Conservation (phyloP, 306 rosid genomes). For the Rosa rugosa region DNA sequence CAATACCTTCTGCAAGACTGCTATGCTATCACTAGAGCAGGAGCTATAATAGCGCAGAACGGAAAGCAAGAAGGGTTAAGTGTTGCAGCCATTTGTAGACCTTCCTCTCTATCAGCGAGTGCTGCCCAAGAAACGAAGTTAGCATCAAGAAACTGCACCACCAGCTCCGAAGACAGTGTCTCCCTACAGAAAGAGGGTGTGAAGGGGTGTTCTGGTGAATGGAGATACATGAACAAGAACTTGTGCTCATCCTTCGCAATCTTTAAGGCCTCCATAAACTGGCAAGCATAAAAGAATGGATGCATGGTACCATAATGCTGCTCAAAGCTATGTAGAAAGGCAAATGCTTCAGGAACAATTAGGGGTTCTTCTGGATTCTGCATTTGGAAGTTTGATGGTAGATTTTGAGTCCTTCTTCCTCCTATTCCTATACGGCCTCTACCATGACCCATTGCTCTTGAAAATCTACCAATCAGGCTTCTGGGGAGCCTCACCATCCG, state of each 20-base stretch:
- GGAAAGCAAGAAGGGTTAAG: conserved; percentile 61
- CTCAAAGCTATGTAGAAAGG: conserved; percentile 56
- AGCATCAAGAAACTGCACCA: conserved; percentile 68
- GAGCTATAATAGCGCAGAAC: conserved; percentile 64
- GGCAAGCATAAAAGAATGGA: conserved; percentile 70
- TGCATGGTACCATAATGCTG: conserved; percentile 54
- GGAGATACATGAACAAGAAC: conserved; percentile 77
- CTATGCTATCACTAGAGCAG: conserved; percentile 46
- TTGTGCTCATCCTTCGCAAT: conserved; percentile 63
- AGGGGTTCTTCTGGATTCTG: conserved; percentile 30
- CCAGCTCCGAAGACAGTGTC: conserved; percentile 60
- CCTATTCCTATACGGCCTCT: conserved; percentile 43
- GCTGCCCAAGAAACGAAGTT: conserved; percentile 82
- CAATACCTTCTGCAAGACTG: conserved; percentile 66
- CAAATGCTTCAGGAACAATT: conserved; percentile 39
- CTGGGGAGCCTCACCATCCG: conserved; percentile 61
- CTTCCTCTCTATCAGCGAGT: conserved; percentile 56
- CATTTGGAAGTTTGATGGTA: conserved; percentile 30
- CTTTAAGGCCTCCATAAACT: conserved; percentile 49
- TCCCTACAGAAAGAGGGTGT: conserved; percentile 59
- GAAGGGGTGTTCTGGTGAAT: conserved; percentile 70
- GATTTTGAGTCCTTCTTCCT: conserved; percentile 45
- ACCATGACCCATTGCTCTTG: conserved; percentile 52
- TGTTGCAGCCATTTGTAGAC: conserved; percentile 55
- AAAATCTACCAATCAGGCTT: conserved; percentile 56